phyloP scores from a whole-genome alignment of 495 filamentous ascomycete species.

The Penicillium waksmanii region DNA sequence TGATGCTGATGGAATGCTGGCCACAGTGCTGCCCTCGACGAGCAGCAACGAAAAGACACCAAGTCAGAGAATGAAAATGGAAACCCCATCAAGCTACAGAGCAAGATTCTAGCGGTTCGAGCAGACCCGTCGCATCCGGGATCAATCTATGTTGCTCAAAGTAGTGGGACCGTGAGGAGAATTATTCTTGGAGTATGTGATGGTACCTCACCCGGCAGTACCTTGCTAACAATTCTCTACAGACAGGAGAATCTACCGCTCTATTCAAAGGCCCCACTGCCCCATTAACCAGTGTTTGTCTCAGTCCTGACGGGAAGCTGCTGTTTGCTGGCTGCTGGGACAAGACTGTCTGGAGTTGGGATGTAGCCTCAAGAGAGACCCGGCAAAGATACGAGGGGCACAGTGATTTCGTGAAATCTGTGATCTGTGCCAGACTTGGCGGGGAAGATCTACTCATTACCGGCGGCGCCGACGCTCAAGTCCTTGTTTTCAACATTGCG shows the following conservation, averaged over 20 bases:
- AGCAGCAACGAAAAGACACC: slow-evolving; percentile 68
- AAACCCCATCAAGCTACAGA: slow-evolving; percentile 75
- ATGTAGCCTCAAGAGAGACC: slow-evolving; percentile 55
- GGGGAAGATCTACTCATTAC: slow-evolving; percentile 74
- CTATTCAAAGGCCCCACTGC: slow-evolving; percentile 75
- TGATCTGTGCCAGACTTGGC: slow-evolving; percentile 55
- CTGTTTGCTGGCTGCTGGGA: slow-evolving; percentile 94
- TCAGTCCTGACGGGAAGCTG: slow-evolving; percentile 61
- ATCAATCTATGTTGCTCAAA: slow-evolving; percentile 81
- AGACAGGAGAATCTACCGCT: slow-evolving; percentile 52
- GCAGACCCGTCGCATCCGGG: slow-evolving; percentile 64
- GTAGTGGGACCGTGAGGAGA: slow-evolving; percentile 73
- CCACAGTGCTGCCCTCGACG: slow-evolving; percentile 69
- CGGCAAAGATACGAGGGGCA: slow-evolving; percentile 73
- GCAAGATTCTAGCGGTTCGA: slow-evolving; percentile 82
- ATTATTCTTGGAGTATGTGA: slow-evolving; percentile 77
- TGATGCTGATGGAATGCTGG: slow-evolving; percentile 7
- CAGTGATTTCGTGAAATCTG: slow-evolving; percentile 85
- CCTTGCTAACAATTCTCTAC: neutral
- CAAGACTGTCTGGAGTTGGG: slow-evolving; percentile 85
- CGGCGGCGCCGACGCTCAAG: slow-evolving; percentile 82
- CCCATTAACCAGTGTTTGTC: slow-evolving; percentile 76
- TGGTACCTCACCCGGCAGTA: slow-evolving; percentile 4
- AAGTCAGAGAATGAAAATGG: slow-evolving; percentile 86
- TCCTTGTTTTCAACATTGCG: slow-evolving; percentile 78